Evolutionary conservation across 2,329 filamentous ascomycete species (phyloP), one percentile per base, ranked within the genome.

Genomic region (Aspergillus melleus): DNA sequence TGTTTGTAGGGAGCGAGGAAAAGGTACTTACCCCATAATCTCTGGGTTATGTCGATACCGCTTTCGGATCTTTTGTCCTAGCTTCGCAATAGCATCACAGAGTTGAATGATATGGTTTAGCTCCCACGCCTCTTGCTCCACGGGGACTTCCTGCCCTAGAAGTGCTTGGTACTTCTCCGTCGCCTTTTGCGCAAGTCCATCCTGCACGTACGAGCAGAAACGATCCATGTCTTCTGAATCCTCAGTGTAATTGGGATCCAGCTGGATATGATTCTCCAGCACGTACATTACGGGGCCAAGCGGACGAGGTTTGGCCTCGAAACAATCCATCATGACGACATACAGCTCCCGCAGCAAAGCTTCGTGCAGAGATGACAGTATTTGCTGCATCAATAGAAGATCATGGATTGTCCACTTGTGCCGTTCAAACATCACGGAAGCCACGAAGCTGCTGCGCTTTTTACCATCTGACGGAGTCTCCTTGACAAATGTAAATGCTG

Each of bases 31-130:
- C 79, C 92, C 92, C 87, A 96, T 89, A 60, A 98, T 90, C 63
- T 92, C 89, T 0, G 91, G 91, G 60, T 90, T 95, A 68, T 90
- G 94, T 68, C 87, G 87, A 76, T 96, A 99, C 52, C 94, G 87
- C 78, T 98, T 98, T 74, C 92, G 89, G 54, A 97, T 96, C 72
- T 89, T 91, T 69, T 96, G 89, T 64, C 90, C 91, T 32, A 97
- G 82, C 66, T 91, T 92, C 52, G 92, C 88, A 5, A 98, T 91
- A 0, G 88, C 87, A 72, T 95, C 91, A 16, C 93, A 92, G 24
- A 99, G 85, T 70, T 93, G 87, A 60, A 97, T 92, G 58, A 98
- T 89, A 74, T 98, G 91, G 63, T 86, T 90, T 73, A 96, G 94
- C 66, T 97, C 87, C 93, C 95, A 97, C 53, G 91, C 84, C 64